A percentile compares a stretch with the other conserved stretches of the same genome.
Conservation (phyloP, 2,329 filamentous ascomycete species). For the Aspergillus thermomutatus region DNA sequence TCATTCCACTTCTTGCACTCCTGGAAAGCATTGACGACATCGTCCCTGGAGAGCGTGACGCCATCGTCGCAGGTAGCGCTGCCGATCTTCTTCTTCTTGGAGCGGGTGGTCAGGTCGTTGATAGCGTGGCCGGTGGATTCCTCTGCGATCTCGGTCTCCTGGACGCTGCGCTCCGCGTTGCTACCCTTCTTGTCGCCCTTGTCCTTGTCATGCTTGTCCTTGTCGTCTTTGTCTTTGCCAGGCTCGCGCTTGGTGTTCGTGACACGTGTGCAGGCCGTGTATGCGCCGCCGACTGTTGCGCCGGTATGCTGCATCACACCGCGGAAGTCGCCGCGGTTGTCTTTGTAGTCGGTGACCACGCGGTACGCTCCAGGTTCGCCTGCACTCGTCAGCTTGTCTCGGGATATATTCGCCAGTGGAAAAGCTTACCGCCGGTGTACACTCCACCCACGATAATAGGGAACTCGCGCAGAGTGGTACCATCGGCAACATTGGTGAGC, state of each 20-base stretch:
- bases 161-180: neutral
- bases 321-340: constrained; percentile 9
- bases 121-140: constrained; percentile 3
- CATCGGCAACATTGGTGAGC: constrained; percentile 7
- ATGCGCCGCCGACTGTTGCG: constrained; percentile 7
- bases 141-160: neutral
- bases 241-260: constrained; percentile 2
- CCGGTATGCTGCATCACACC: constrained; percentile 14
- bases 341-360: constrained; percentile 13
- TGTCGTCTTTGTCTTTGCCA: constrained; percentile 1
- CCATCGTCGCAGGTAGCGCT: constrained; percentile 8
- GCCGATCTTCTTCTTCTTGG: constrained; percentile 10
- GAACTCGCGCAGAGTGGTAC: constrained; percentile 9
- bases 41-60: constrained; percentile 6
- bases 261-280: constrained; percentile 8
- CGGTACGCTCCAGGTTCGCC: constrained; percentile 6
- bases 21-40: constrained; percentile 5
- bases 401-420: neutral
- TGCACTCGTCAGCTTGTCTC: constrained; percentile 3
- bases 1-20: constrained; percentile 4
- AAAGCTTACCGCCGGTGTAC: constrained; percentile 6
- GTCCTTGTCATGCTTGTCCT: neutral
- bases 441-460: constrained; percentile 7
- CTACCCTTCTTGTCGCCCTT: neutral
- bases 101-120: constrained; percentile 6